A percentile compares a stretch with the other conserved stretches of the same genome.
phyloP scores from a whole-genome alignment of 257 asterid species.

The Rauvolfia tetraphylla region DNA sequence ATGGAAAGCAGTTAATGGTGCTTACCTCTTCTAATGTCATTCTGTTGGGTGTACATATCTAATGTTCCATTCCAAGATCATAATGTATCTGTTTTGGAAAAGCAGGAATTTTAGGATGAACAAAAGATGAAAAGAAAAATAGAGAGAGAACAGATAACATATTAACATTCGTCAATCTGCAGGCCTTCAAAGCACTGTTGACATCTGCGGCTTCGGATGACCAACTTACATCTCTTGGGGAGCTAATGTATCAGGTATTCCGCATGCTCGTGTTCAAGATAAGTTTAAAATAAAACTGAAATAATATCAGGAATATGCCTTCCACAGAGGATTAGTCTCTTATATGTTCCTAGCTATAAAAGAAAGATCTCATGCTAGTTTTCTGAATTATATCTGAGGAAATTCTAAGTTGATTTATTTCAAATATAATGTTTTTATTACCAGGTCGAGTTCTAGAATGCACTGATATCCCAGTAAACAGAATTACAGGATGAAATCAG shows the following conservation, averaged over 20 bases:
- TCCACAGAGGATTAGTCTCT: not conserved
- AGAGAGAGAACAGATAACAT: not conserved
- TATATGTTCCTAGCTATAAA: not conserved
- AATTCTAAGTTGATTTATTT: not conserved
- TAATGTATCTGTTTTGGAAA: not conserved
- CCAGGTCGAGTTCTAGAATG: not conserved
- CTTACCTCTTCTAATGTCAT: not conserved
- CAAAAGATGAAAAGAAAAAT: not conserved
- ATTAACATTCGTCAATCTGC: slow-evolving; percentile 19
- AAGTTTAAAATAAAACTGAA: not conserved
- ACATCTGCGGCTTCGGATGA: slow-evolving; percentile 80
- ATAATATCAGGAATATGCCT: not conserved
- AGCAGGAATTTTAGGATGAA: not conserved
- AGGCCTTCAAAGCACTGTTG: slow-evolving; percentile 90
- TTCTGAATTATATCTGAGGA: not conserved
- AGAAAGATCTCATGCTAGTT: not conserved
- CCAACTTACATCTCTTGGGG: slow-evolving; percentile 82
- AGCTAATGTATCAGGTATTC: slow-evolving; percentile 79
- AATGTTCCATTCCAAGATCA: not conserved
- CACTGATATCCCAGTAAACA: not conserved
- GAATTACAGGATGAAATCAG: not conserved
- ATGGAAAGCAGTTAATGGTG: no score
- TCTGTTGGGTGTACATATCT: not conserved
- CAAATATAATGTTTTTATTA: no score
- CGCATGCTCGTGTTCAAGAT: not conserved